Conservation (phyloP, 108 stramenopile genomes). For the Nitzschia inconspicua region DNA sequence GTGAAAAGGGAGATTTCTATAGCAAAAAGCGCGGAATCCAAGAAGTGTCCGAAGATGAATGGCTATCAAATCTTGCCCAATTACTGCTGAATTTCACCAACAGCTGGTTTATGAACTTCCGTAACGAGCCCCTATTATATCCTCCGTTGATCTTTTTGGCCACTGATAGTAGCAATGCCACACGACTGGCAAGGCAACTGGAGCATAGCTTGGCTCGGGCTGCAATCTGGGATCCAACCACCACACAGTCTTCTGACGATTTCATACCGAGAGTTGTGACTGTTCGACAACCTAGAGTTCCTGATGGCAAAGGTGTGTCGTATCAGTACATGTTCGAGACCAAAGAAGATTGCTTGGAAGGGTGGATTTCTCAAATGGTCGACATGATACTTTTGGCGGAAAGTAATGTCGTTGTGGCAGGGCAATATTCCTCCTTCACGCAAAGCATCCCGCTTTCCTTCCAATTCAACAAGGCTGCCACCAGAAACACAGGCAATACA, state of each 20-base stretch:
- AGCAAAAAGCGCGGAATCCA: conserved; percentile 24
- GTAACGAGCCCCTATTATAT: neutral
- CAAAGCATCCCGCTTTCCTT: conserved; percentile 45
- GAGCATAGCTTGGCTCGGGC: conserved; percentile 29
- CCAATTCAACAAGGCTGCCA: neutral
- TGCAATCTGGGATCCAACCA: no score
- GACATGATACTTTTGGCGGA: conserved; percentile 44
- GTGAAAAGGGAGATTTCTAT: conserved; percentile 43
- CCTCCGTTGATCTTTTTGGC: conserved; percentile 48
- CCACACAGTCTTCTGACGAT: no score
- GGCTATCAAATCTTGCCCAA: neutral
- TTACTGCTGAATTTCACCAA: neutral
- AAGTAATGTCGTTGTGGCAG: conserved; percentile 46
- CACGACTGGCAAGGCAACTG: neutral
- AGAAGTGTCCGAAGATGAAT: no score
- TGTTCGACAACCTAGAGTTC: no score
- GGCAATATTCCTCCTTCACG: conserved; percentile 39
- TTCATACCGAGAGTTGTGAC: no score
- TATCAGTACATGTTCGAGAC: neutral
- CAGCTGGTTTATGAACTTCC: no score
- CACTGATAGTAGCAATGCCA: conserved; percentile 32
- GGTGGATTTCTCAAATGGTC: conserved; percentile 21
- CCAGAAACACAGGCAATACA: neutral
- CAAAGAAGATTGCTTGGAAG: conserved; percentile 6
- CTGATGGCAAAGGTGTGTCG: no score